Evolutionary conservation across 2,329 filamentous ascomycete genomes (phyloP).

Genomic region (Parafenestella ontariensis): DNA sequence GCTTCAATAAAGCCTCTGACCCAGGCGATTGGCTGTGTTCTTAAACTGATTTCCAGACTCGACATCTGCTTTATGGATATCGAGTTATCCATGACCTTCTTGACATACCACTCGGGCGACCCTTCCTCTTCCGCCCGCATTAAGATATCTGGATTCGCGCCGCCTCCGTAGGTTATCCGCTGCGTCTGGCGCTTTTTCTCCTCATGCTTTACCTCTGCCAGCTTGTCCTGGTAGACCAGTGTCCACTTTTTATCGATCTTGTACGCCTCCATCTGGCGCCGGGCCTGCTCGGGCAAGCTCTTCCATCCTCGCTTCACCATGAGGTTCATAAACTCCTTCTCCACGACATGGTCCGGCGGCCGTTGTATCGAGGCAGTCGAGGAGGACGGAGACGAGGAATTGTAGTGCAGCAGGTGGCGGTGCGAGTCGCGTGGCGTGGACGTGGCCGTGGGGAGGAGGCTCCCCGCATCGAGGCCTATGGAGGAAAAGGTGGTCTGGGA

Average conservation of each 20-base stretch:
- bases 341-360: conserved; percentile 80
- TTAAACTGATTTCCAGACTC: conserved; percentile 90
- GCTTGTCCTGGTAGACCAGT: conserved; percentile 89
- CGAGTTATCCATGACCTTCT: conserved; percentile 93
- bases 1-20: conserved; percentile 96
- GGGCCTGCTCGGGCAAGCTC: conserved; percentile 92
- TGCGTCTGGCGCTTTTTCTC: conserved; percentile 84
- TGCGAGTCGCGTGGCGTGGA: conserved; percentile 52
- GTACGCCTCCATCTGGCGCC: conserved; percentile 95
- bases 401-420: conserved; percentile 50
- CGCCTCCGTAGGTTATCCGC: conserved; percentile 66
- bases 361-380: conserved; percentile 67
- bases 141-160: conserved; percentile 66
- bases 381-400: conserved; percentile 55
- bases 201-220: conserved; percentile 93
- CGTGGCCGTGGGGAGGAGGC: conserved; percentile 47
- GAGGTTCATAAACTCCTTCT: conserved; percentile 88
- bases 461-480: conserved; percentile 51
- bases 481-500: conserved; percentile 61
- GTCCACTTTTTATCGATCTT: conserved; percentile 97
- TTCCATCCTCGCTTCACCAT: conserved; percentile 99
- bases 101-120: conserved; percentile 97
- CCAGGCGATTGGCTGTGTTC: conserved; percentile 97
- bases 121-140: conserved; percentile 90
- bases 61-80: conserved; percentile 91